These are phyloP conservation scores for Micractinium sp. DNA, from an alignment of 139 green algal genomes.

Conservation along the genomic window DNA sequence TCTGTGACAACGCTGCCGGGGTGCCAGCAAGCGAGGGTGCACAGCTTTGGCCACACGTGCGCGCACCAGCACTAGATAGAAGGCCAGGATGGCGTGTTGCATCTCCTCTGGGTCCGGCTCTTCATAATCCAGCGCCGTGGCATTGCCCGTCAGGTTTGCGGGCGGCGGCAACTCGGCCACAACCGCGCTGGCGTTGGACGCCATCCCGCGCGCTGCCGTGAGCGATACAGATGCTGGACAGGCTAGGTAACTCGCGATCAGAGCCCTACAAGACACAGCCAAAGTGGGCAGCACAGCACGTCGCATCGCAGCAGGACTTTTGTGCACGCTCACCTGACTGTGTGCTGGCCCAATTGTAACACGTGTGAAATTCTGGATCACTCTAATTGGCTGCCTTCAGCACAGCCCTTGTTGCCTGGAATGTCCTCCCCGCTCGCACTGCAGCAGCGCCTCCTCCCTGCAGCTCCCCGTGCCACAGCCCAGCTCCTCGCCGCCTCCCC, in stretches of 20 bases:
- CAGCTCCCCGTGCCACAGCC: not conserved
- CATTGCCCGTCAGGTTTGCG: not conserved
- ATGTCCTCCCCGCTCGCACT: not conserved
- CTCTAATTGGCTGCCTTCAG: too few species aligned
- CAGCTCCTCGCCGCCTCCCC: not conserved
- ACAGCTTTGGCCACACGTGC: not conserved
- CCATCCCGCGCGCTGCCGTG: not conserved
- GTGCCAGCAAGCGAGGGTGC: too few species aligned
- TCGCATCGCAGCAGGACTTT: too few species aligned
- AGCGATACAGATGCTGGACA: not conserved
- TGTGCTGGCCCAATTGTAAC: too few species aligned
- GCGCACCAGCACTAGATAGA: constrained; percentile 44
- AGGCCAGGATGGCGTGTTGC: constrained; percentile 39
- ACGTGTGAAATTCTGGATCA: too few species aligned
- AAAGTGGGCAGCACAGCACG: too few species aligned
- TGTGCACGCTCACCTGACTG: too few species aligned
- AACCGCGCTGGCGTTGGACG: not conserved
- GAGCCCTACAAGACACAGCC: too few species aligned
- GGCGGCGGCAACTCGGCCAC: not conserved
- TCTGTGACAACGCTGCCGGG: not conserved
- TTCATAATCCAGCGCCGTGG: constrained; percentile 4
- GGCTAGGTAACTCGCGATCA: too few species aligned
- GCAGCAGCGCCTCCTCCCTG: not conserved
- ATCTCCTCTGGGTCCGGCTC: constrained; percentile 45
- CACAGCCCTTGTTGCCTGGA: not conserved